Evolutionary conservation across 148 eudicot species (phyloP), one percentile per base, ranked within the genome.

Genomic region (Arctostaphylos glauca): DNA sequence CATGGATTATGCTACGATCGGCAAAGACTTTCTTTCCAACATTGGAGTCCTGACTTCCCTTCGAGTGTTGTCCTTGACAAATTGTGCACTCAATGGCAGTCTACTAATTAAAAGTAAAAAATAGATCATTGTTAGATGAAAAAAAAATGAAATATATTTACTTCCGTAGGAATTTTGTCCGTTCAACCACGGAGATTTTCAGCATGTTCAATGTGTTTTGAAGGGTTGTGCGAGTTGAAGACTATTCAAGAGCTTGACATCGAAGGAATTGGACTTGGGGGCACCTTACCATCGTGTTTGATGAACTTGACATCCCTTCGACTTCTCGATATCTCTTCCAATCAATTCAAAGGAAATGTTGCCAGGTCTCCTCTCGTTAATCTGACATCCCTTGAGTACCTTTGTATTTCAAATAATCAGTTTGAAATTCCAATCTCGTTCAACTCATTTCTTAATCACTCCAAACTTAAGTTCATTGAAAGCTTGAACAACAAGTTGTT

Each of bases 251-350:
- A 68, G 48, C 74, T 68, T 68, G 47, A 68, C 74, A 14, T 68
- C 74, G 2, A 0, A 3, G 48, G 14, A 25, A 68, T 4, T 68
- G 14, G 4, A 4, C 2, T 41, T 13, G 74, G 43, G 74, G 16
- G 74, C 43, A 2, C 12, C 19, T 12, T 68, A 44, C 74, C 74
- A 8, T 0, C 46, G 19, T 68, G 74, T 46, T 0, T 68, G 48
- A 4, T 14, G 14, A 68, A 68, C 48, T 68, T 68, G 47, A 68
- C 74, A 68, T 68, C 74, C 19, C 72, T 66, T 66, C 72, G 43
- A 4, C 0, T 23, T 7, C 9, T 66, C 41, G 72, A 66, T 25
- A 3, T 66, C 43, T 66, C 72, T 25, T 21, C 3, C 15, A 66
- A 66, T 66, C 72, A 23, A 2, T 66, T 66, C 12, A 66, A 14